Evolutionary conservation across 2,329 filamentous ascomycete species (phyloP), one percentile per base, ranked within the genome.

Genomic region (Hymenoscyphus occultus): DNA sequence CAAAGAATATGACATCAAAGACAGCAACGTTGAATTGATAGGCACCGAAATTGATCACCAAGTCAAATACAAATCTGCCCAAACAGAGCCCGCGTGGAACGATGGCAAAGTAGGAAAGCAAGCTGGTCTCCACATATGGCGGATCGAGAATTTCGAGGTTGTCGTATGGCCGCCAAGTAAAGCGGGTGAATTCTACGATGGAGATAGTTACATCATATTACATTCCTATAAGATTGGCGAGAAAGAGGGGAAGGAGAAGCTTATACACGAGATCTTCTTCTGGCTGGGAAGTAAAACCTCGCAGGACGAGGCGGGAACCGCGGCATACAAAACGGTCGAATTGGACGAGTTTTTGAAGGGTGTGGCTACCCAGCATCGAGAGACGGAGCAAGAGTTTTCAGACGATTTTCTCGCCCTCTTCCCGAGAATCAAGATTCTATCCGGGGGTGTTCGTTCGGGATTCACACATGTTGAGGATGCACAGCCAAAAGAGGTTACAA

Each of bases 271-370:
- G 60, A 83, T 90, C 71, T 90, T 87, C 80, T 90, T 90, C 78
- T 90, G 87, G 87, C 81, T 90, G 0, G 88, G 88, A 4, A 79
- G 76, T 61, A 83, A 88, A 72, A 90, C 87, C 0, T 83, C 84
- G 2, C 86, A 89, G 77, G 88, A 90, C 68, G 88, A 90, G 77
- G 86, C 87, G 1, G 88, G 87, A 16, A 86, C 84, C 0, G 88
- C 88, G 0, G 87, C 88, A 1, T 89, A 90, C 78, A 90, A 90
- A 79, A 88, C 87, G 0, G 86, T 89, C 31, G 88, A 90, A 75
- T 79, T 90, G 16, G 88, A 90, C 70, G 87, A 90, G 75, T 89
- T 88, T 71, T 75, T 90, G 60, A 78, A 81, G 51, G 87, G 87
- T 2, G 77, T 80, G 0, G 87, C 87, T 0, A 85, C 81, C 2